Evolutionary conservation across 2,329 filamentous ascomycete species (phyloP).

Genomic region (Chrysoporthe austroafricana): DNA sequence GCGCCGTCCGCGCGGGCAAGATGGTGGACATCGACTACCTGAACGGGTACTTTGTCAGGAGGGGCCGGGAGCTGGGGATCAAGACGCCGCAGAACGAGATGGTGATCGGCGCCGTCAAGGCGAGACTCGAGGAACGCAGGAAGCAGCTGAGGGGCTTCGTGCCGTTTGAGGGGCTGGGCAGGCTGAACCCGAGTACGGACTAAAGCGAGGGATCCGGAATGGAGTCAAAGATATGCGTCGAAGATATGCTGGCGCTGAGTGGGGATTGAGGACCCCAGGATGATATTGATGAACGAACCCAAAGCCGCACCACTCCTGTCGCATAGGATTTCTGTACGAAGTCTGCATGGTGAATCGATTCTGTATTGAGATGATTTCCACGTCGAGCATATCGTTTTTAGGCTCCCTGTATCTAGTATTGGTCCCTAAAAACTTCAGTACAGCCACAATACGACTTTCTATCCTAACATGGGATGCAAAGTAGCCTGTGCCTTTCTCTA

Average conservation of each 20-base stretch:
- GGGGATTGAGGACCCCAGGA: background rate
- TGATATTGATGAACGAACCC: background rate
- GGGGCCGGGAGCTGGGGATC: conserved; percentile 75
- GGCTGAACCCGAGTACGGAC: background rate
- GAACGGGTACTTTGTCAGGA: conserved; percentile 83
- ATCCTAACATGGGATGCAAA: background rate
- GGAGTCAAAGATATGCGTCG: no score
- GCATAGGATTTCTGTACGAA: background rate
- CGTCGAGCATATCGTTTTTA: background rate
- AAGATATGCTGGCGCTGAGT: background rate
- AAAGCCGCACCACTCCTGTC: background rate
- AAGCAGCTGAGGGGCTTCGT: conserved; percentile 22
- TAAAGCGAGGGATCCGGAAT: background rate
- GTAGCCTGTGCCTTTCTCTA: background rate
- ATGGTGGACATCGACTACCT: conserved; percentile 80
- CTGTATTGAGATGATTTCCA: background rate
- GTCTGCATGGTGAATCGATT: background rate
- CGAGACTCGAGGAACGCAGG: conserved; percentile 44
- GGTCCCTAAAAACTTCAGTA: background rate
- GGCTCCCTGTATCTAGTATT: background rate
- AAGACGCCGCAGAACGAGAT: conserved; percentile 73
- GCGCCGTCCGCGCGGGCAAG: conserved; percentile 63
- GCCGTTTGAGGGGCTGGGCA: conserved; percentile 18
- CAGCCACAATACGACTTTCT: background rate
- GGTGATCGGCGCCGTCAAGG: conserved; percentile 73